Percentiles rank a stretch among this genome's conserved stretches.
Evolutionary conservation across 768 basidiomycete species (phyloP).

Genomic region (Hemileccinum rubropunctum): DNA sequence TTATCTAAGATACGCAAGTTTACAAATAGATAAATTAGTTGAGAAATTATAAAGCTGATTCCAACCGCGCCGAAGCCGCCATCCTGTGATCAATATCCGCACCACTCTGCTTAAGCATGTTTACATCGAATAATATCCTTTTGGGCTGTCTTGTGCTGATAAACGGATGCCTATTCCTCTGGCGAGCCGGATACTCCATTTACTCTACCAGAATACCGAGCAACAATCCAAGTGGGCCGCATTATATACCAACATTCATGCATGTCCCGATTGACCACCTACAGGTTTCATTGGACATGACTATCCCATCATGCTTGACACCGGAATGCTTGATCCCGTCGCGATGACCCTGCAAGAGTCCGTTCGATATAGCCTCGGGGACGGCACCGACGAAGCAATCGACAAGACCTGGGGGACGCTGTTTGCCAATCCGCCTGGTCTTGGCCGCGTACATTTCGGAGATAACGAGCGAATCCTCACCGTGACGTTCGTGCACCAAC

Average conservation of each 20-base stretch:
- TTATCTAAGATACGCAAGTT: too few relatives aligned
- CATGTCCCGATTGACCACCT: not conserved
- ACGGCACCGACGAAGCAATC: constrained; percentile 1
- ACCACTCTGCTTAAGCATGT: not conserved
- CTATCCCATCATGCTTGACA: constrained; percentile 7
- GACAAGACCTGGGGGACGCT: constrained; percentile 9
- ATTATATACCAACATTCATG: not conserved
- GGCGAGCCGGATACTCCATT: not conserved
- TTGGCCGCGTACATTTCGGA: constrained; percentile 9
- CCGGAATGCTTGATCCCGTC: constrained; percentile 4
- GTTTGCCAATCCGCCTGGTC: constrained; percentile 9
- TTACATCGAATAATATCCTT: not conserved
- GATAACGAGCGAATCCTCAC: constrained; percentile 4
- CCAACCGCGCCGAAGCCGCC: too few relatives aligned
- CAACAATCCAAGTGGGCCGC: not conserved
- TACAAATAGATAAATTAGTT: too few relatives aligned
- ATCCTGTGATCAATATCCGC: not conserved
- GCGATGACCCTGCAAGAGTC: constrained; percentile 13
- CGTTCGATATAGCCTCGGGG: not conserved
- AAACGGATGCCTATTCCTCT: constrained; percentile 1
- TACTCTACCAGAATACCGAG: not conserved
- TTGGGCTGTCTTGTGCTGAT: constrained; percentile 2
- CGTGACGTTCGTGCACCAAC: constrained; percentile 8
- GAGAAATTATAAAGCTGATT: too few relatives aligned
- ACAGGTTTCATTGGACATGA: constrained; percentile 7